Base-by-base conservation (phyloP, 805 yeast genomes). In the Candida quercuum region DNA sequence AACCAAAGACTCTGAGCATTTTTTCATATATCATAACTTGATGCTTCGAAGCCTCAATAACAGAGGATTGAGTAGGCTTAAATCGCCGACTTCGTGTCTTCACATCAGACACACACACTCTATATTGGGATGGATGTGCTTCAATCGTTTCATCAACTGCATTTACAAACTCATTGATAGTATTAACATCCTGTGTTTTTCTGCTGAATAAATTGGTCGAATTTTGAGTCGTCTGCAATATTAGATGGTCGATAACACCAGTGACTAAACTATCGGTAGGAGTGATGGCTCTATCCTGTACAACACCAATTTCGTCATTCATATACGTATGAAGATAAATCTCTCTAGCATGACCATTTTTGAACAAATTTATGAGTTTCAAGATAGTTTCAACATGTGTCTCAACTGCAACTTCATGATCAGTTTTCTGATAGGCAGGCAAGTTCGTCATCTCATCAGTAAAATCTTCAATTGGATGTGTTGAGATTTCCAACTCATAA, bases 21-120 rank as follows among this genome's bases (percentile, higher is more conserved):
- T 64, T 56, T 16, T 74, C 61, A 52, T 84, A 84, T 45, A 77
- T 71, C 59, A 68, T 67, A 4, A 80, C 77, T 59, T 84, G 93
- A n/a, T 67, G 41, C 48, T 71, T 69, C 2, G 84, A 70, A 6
- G 72, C 63, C 4, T 58, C 50, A 12, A 74, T 41, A 1, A 78
- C 81, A 11, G 74, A 66, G 1, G 56, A 48, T 43, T 76, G 82
- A 1, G 46, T 33, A 0, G 89, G 88, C 1, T 72, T 41, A 1
- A 45, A 47, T 28, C 59, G 63, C 29, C 48, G 49, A 0, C 62
- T 50, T 37, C 89, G 63, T 1, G 89, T 81, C 55, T 83, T 83
- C 19, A 81, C 71, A 56, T 83, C 93, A 37, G 66, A 62, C 3
- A 73, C 61, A 8, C 57, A 40, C 15, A 74, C 41, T 20, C 57